Evolutionary conservation across 1,284 basidiomycete genomes (phyloP).

Genomic region (Volvariella surrecta): DNA sequence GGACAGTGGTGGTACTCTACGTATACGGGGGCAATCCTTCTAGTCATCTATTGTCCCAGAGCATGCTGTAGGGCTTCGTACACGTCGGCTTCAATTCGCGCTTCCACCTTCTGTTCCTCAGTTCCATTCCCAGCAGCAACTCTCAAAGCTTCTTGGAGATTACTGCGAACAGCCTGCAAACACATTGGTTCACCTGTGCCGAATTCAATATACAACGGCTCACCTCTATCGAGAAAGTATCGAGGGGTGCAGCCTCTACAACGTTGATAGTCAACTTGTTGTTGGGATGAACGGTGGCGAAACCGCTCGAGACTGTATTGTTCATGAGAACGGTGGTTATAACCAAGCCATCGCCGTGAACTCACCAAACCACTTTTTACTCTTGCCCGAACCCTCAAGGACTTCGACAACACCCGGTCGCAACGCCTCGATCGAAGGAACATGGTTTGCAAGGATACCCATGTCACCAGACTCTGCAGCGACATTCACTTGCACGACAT

Average conservation of each 20-base stretch:
- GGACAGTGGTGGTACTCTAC: no score
- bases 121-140: conserved; percentile 78
- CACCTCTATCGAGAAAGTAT: conserved; percentile 85
- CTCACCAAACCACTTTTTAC: conserved; percentile 94
- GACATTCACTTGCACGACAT: conserved; percentile 92
- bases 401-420: conserved; percentile 92
- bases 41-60: conserved; percentile 45
- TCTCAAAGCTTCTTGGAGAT: conserved; percentile 85
- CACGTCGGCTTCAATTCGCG: conserved; percentile 92
- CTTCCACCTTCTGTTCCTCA: conserved; percentile 92
- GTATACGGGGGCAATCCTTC: neutral
- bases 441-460: conserved; percentile 97
- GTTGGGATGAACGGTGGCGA: conserved; percentile 96
- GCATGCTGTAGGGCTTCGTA: conserved; percentile 94
- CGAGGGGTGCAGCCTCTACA: conserved; percentile 92
- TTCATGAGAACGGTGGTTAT: no score
- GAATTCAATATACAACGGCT: conserved; percentile 12
- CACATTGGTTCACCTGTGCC: conserved; percentile 5
- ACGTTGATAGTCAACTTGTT: conserved; percentile 97
- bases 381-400: conserved; percentile 67
- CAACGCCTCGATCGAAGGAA: conserved; percentile 87
- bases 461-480: conserved; percentile 94
- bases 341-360: neutral
- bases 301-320: conserved; percentile 95
- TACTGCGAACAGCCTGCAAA: conserved; percentile 77